Conservation (phyloP, 2,329 filamentous ascomycete species). For the Cercospora sp. region DNA sequence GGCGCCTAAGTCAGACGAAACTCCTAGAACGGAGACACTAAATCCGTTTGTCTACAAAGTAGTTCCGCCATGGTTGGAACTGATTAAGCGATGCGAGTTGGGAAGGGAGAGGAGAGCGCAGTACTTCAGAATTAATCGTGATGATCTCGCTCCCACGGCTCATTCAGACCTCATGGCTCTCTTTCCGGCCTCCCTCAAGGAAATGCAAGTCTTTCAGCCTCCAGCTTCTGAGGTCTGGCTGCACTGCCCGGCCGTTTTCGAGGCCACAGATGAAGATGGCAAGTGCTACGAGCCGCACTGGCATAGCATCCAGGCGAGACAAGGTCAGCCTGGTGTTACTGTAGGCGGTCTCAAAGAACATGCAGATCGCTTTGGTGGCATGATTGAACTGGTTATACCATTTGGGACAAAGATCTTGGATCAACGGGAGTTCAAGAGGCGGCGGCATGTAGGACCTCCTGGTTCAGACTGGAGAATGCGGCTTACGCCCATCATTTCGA, state of each 20-base stretch:
- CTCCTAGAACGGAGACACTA: background rate
- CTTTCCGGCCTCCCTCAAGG: background rate
- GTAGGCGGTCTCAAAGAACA: background rate
- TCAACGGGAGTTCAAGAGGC: too few relatives aligned
- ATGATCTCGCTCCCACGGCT: background rate
- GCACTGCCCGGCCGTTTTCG: background rate
- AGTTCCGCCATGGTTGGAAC: background rate
- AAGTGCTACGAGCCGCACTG: background rate
- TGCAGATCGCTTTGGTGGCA: background rate
- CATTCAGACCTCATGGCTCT: background rate
- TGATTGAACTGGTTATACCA: background rate
- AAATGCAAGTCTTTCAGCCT: background rate
- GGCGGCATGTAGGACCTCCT: background rate
- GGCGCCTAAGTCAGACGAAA: background rate
- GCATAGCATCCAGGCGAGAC: background rate
- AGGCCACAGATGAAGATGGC: background rate
- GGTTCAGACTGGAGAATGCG: too few relatives aligned
- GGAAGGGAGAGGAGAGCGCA: too few relatives aligned
- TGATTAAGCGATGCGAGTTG: too few relatives aligned
- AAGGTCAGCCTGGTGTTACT: background rate
- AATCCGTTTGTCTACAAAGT: background rate
- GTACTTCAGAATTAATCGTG: too few relatives aligned
- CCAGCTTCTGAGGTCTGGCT: background rate
- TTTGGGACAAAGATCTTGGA: background rate
- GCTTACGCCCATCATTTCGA: background rate